Evolutionary conservation across 108 stramenopile species (phyloP), one percentile per base, ranked within the genome.

Genomic region (Skeletonema potamos): DNA sequence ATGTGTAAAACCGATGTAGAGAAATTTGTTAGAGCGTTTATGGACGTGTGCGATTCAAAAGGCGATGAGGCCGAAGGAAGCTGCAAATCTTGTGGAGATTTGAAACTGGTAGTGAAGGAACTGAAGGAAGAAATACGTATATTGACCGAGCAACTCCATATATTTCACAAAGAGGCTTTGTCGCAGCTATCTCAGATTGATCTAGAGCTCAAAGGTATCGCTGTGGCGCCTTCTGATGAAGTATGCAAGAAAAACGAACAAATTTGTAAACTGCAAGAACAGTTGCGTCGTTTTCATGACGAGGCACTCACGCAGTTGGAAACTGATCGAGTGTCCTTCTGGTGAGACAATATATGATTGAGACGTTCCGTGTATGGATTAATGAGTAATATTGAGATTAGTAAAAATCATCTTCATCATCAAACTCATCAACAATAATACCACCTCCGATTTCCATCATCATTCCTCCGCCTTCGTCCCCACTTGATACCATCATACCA

Each of bases 331-430:
- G 39, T 41, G 39, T 41, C 39, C 4, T 41, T 41, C 2, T 41
- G 39, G 39, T 41, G 39, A 41, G 39, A 2, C 15, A 41, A 41
- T 41, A 32, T 32, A 6, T 32, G 30, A 6, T 32, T 36, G 34
- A 36, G 34, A 36, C 34, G 10, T 10, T 8, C 9, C 6, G 6
- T 32, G 5, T 32, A n/a, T n/a, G n/a, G n/a, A n/a, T 32, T 1
- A 32, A 32, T 6, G 34, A 41, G n/a, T 41, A 0, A n/a, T 41
- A 41, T 22, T 24, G n/a, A 29, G 1, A 58, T 58, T 55, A 69
- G 55, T 69, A 69, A 13, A 69, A 69, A 26, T 70, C 58, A 46
- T 70, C 70, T 36, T 61, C 70, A 33, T 70, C 70, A 61, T 70
- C 59, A 61, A 61, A 61, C 58, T 70, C 56, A 26, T 70, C 59